Base-by-base conservation (phyloP, 768 basidiomycete genomes). In the Trametes elegans region DNA sequence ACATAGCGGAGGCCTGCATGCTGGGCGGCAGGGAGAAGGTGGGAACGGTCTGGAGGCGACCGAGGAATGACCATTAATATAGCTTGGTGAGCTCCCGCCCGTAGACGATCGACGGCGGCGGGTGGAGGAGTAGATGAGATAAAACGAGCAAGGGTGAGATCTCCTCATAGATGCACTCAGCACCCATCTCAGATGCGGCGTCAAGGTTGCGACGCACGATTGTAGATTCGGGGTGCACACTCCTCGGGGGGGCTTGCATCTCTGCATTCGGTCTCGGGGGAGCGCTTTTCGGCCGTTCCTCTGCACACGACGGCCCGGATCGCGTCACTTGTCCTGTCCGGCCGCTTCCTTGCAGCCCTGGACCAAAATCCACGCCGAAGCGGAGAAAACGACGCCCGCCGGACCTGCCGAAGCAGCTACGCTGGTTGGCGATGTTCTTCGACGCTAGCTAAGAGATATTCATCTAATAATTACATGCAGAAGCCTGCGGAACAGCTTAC, bases 151-250 rank as follows among this genome's bases (percentile, higher is more conserved):
- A 31, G 44, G 28, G 32, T 31, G 47, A 45, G 53, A 55, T 29
- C 41, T 21, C n/a, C 23, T 27, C 32, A 9, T 5, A 55, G 50
- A 58, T 38, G 42, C 19, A 3, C 34, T 11, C 34, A 4, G 36
- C 24, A 19, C 3, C 5, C 41, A 56, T 55, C 53, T 44, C 23
- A 50, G 62, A 62, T 62, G 58, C 44, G 62, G 62, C 58, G 58
- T 50, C 47, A 29, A 50, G 52, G 54, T 53, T 51, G 53, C 23
- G 11, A 34, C 19, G 35, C 21, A 35, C 55, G 34, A 31, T 29
- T 50, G n/a, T 5, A 50, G 55, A 57, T 44, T 50, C 48, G 55
- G 55, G 55, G 55, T 57, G 18, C 42, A 24, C 23, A 18, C 29
- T 29, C 34, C 32, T 10, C 55, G 29, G 49, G 55, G 34, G 21